Evolutionary conservation across 106 monocot genomes (phyloP), one percentile per base, ranked within the genome.

Genomic region (Dendrobium officinale): DNA sequence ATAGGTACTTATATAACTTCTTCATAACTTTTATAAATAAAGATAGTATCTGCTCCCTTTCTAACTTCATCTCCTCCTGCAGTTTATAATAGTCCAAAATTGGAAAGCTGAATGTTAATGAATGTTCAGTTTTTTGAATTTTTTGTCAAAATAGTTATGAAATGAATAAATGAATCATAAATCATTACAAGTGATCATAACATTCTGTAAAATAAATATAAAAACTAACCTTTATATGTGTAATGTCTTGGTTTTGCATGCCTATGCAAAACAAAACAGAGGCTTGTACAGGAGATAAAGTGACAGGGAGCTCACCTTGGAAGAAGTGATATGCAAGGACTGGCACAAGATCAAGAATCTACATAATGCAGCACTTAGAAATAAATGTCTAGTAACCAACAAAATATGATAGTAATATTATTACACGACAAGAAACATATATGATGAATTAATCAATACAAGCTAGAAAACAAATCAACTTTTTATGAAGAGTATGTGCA

Each of bases 201-300:
- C 17, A 42, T 74, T 74, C 20, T 19, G 2, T 74, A 17, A 74
- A 44, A 43, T 44, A 43, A 74, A 74, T 15, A 19, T 41, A 17
- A 48, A 42, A 79, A 51, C 84, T 81, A 51, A 92, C 97, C 97
- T 92, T 88, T 56, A 92, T 78, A 77, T 85, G 81, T 66, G 85
- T 64, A 42, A 98, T 75, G 58, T 95, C 92, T 68, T 89, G 81
- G 82, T 92, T 86, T 85, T 98, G 98, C 87, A 98, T 83, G 56
- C 95, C 98, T 84, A 93, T 92, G 83, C 95, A 98, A 70, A 95
- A 84, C 42, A 98, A 77, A 75, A 95, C 82, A 31, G 91, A 84
- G 61, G 91, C 91, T 88, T 95, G 95, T 4, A 91, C 89, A 56
- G 81, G 81, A 75, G 86, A 81, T 51, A 98, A 79, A 43, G 91